Conservation (phyloP, 2,329 filamentous ascomycete genomes). For the Xylaria polymorpha region DNA sequence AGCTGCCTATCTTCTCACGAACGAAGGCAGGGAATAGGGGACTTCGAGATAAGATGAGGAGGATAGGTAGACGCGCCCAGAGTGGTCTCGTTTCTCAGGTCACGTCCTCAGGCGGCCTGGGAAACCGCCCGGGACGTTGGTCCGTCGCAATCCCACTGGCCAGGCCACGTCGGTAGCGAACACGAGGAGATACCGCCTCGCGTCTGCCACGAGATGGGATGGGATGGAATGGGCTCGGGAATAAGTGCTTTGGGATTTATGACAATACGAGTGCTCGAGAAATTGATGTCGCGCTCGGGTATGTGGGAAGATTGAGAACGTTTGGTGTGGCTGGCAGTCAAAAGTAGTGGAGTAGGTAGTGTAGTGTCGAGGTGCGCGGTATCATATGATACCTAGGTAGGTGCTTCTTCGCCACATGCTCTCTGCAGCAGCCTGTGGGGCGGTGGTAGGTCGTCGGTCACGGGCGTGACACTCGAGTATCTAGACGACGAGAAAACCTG, state of each 20-base stretch:
- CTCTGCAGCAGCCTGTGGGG: constrained; percentile 13
- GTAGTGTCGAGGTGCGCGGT: constrained; percentile 7
- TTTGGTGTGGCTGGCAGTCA: neutral
- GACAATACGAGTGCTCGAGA: neutral
- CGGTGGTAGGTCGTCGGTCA: neutral
- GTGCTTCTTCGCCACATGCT: neutral
- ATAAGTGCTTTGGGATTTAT: neutral
- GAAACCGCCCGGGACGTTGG: too few relatives aligned
- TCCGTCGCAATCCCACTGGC: neutral
- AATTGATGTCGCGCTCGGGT: neutral
- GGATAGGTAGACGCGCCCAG: neutral
- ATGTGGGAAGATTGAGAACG: neutral
- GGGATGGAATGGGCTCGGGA: neutral
- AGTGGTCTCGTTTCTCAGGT: neutral
- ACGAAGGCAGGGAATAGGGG: neutral
- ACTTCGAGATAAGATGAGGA: neutral
- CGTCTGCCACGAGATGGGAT: neutral
- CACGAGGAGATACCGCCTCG: neutral
- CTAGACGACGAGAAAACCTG: constrained; percentile 15
- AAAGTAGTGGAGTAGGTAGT: too few relatives aligned
- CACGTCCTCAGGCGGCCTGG: neutral
- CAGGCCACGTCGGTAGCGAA: neutral
- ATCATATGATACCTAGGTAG: constrained; percentile 19
- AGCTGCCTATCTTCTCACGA: neutral
- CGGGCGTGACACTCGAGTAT: neutral